These are phyloP conservation scores for Metarhizium anisopliae DNA, from an alignment of 2,329 filamentous ascomycete genomes.

Conservation along the genomic window DNA sequence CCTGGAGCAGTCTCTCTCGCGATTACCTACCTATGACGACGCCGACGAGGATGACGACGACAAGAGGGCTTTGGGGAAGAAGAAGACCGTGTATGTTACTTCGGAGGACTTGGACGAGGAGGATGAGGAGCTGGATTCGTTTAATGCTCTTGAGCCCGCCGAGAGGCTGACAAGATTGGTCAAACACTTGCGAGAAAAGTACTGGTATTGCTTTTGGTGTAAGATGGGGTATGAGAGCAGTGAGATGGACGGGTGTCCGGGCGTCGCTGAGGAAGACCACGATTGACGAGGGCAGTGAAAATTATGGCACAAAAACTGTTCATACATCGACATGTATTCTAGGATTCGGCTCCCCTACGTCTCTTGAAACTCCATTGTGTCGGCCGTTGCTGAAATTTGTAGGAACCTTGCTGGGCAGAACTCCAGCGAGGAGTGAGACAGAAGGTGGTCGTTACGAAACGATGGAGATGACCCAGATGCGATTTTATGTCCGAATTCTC, in stretches of 20 bases:
- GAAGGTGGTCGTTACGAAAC: no score
- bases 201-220: constrained; percentile 94
- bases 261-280: constrained; percentile 75
- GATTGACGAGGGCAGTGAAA: constrained; percentile 26
- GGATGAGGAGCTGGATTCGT: constrained; percentile 71
- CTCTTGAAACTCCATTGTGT: no score
- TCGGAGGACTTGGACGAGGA: constrained; percentile 68
- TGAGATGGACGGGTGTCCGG: constrained; percentile 81
- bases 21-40: constrained; percentile 58
- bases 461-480: no score
- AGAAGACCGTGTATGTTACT: constrained; percentile 43
- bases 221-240: constrained; percentile 70
- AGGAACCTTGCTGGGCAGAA: no score
- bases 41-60: constrained; percentile 68
- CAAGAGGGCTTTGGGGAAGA: constrained; percentile 55
- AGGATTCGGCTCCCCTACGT: no score
- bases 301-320: no score
- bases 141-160: constrained; percentile 57
- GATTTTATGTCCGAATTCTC: no score
- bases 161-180: constrained; percentile 63
- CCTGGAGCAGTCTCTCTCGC: constrained; percentile 54
- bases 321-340: no score
- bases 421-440: no score
- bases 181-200: constrained; percentile 57
- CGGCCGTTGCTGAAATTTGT: no score